These are phyloP conservation scores for Corymbia calophylla DNA, from an alignment of 441 rosid genomes.

Conservation along the genomic window DNA sequence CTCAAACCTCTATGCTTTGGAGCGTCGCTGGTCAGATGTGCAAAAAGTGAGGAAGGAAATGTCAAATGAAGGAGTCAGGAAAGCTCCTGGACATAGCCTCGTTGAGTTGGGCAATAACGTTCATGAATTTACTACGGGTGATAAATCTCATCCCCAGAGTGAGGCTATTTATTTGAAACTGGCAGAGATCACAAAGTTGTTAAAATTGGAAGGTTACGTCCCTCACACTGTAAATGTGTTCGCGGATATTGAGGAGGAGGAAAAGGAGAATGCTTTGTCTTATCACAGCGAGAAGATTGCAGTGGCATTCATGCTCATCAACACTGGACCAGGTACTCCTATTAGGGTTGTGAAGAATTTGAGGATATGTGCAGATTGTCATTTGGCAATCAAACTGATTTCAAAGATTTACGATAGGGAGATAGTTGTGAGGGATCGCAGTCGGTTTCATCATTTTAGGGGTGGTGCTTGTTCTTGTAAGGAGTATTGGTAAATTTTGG, in stretches of 20 bases:
- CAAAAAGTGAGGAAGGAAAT: conserved; percentile 51
- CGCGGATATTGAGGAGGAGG: conserved; percentile 74
- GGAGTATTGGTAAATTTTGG: conserved; percentile 52
- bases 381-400: conserved; percentile 54
- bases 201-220: conserved; percentile 55
- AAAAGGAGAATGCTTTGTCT: conserved; percentile 54
- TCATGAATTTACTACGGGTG: conserved; percentile 64
- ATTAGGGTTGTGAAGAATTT: conserved; percentile 61
- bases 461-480: conserved; percentile 62
- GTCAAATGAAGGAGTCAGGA: conserved; percentile 46
- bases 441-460: conserved; percentile 74
- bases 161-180: conserved; percentile 41
- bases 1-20: conserved; percentile 72
- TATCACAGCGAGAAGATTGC: conserved; percentile 86
- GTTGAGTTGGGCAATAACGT: conserved; percentile 62
- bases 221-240: conserved; percentile 43
- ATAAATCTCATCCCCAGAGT: conserved; percentile 50
- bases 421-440: conserved; percentile 69
- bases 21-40: conserved; percentile 62
- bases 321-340: conserved; percentile 37
- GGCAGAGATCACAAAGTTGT: conserved; percentile 38
- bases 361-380: conserved; percentile 80
- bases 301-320: conserved; percentile 62
- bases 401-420: conserved; percentile 57
- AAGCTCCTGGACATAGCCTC: conserved; percentile 57